Evolutionary conservation across 441 rosid species (phyloP).

Genomic region (Viola pubescens): DNA sequence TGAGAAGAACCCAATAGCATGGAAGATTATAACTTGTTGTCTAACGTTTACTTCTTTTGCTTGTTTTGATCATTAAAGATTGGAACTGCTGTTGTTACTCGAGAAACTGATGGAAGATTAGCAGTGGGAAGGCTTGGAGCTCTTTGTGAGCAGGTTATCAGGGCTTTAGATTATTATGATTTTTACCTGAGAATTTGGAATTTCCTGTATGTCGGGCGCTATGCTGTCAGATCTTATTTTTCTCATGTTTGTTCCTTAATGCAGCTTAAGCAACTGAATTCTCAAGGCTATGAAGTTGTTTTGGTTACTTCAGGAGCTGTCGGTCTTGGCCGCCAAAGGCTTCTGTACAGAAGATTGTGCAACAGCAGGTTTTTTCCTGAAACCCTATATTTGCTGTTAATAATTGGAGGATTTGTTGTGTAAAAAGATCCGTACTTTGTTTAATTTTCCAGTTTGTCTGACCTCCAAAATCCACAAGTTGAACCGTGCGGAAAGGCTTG

Average conservation of each 20-base stretch:
- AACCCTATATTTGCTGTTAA: background rate
- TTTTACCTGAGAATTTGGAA: background rate
- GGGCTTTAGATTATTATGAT: background rate
- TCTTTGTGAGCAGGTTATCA: background rate
- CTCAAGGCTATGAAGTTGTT: conserved; percentile 1
- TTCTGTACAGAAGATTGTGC: background rate
- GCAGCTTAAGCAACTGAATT: conserved; percentile 1
- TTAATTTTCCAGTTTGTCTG: conserved; percentile 47
- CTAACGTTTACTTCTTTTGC: background rate
- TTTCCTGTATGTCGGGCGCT: no score
- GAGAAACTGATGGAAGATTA: background rate
- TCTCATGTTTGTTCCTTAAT: background rate
- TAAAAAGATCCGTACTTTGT: background rate
- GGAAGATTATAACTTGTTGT: background rate
- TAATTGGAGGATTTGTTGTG: background rate
- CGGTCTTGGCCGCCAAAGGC: conserved; percentile 1
- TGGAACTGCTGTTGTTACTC: background rate
- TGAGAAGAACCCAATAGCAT: background rate
- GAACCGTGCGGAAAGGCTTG: conserved; percentile 87
- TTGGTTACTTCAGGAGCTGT: background rate
- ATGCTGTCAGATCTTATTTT: background rate
- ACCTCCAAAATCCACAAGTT: conserved; percentile 71
- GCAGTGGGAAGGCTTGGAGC: conserved; percentile 1
- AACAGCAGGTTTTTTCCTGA: background rate
- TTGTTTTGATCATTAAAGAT: background rate